Evolutionary conservation across 495 filamentous ascomycete genomes (phyloP), one percentile per base, ranked within the genome.

Genomic region (Hypoxylon rickii): DNA sequence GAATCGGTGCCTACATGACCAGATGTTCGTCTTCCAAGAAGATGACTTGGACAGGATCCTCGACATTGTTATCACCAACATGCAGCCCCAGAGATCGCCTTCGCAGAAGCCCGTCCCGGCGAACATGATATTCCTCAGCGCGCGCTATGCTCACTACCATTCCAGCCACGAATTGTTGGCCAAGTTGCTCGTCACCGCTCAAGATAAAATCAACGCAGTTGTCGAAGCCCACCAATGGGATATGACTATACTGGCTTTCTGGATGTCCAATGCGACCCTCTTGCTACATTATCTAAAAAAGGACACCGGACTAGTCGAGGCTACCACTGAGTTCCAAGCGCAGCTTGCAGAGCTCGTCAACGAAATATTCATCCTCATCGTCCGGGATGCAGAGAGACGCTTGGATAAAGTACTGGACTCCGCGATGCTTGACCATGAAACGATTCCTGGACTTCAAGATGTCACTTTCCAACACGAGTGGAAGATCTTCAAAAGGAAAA

Each of bases 21-120:
- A 99, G 67, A 99, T 99, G 94, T 99, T 99, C 64, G 94, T 99
- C 18, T 97, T 99, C 69, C 95, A 97, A 73, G 95, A 99, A 46
- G 83, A 82, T 64, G 95, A 97, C 54, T 74, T 99, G 39, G 86
- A 89, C 44, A 83, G 85, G 47, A 96, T 97, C 52, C 81, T 99
- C 44, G 89, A 96, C 63, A 91, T 99, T 38, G 86, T 97, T 64
- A 96, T 99, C 65, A 97, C 94, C 50, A 91, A 95, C 70, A 99
- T 99, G 94, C 92, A 90, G 0, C 94, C 94, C 0, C 92, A 97
- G 70, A 80, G 94, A 55, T 96, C 93, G 16, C 90, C 92, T 0
- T 90, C 92, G 3, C 94, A 99, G 63, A 99, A 99, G 61, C 94
- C 94, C 1, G 92, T 99, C 0, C 94, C 94, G 0, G 94, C 94